phyloP scores from a whole-genome alignment of 306 rosid species.

The Casuarina glauca region DNA sequence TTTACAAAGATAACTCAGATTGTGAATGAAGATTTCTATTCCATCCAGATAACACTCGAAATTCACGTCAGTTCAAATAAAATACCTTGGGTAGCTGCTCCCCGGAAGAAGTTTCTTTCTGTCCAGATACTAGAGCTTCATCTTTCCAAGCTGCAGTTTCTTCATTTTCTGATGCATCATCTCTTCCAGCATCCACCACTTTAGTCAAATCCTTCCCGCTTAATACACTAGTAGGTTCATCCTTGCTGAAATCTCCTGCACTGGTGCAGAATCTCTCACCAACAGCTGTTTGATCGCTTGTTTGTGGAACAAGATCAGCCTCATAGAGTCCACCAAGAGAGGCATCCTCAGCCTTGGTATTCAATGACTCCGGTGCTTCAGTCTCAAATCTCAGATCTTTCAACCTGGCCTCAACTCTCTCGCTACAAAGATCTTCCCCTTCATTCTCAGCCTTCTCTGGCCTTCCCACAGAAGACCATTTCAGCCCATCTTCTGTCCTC shows the following conservation, averaged over 20 bases:
- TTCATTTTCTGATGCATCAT: slow-evolving; percentile 22
- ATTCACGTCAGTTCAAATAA: slow-evolving; percentile 18
- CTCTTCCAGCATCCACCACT: slow-evolving; percentile 25
- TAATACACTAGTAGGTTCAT: slow-evolving; percentile 7
- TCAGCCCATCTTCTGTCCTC: slow-evolving; percentile 19
- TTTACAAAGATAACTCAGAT: neutral
- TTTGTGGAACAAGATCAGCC: neutral
- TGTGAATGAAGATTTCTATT: neutral
- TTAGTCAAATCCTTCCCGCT: slow-evolving; percentile 5
- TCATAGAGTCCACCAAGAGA: slow-evolving; percentile 20
- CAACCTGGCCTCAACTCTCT: slow-evolving; percentile 30
- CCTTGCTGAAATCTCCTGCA: slow-evolving; percentile 29
- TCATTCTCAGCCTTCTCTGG: slow-evolving; percentile 18
- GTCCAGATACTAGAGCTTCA: slow-evolving; percentile 25
- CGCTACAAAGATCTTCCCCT: slow-evolving; percentile 27
- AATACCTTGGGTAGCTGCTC: slow-evolving; percentile 24
- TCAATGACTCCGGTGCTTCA: slow-evolving; percentile 25
- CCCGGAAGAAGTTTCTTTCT: slow-evolving; percentile 24
- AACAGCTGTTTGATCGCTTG: slow-evolving; percentile 20
- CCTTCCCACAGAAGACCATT: slow-evolving; percentile 31
- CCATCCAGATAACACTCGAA: neutral
- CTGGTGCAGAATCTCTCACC: slow-evolving; percentile 32
- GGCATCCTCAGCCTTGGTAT: slow-evolving; percentile 19
- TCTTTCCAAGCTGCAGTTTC: slow-evolving; percentile 23
- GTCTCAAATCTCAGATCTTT: slow-evolving; percentile 40